Percentiles rank a stretch among this genome's conserved stretches.
These are phyloP conservation scores for Conidiobolus incongruus DNA, from an alignment of 371 early-diverging fungal species.

Conservation along the genomic window DNA sequence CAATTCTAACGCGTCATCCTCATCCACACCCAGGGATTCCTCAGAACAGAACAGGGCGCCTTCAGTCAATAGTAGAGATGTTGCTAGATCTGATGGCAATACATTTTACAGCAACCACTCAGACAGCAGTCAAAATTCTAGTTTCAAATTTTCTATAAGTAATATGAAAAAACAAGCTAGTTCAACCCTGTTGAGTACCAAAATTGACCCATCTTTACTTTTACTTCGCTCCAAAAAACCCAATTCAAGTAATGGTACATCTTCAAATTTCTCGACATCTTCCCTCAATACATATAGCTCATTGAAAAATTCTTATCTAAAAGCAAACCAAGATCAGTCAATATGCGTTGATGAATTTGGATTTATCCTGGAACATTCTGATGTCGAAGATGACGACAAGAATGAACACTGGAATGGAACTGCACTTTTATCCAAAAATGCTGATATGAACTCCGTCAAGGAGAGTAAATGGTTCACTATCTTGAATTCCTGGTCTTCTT, in stretches of 20 bases:
- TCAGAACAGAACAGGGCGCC: neutral
- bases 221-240: too few species aligned
- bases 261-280: neutral
- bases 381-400: constrained; percentile 12
- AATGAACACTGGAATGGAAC: too few species aligned
- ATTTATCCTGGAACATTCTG: constrained; percentile 18
- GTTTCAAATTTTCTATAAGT: neutral
- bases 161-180: neutral
- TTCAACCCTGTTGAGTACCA: neutral
- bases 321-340: neutral
- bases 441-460: neutral
- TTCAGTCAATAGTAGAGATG: neutral
- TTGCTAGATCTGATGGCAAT: neutral
- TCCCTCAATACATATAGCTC: neutral
- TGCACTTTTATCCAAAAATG: too few species aligned
- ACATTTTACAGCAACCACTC: neutral
- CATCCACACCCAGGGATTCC: neutral
- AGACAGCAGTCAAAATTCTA: neutral
- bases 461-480: constrained; percentile 3
- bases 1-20: too few species aligned
- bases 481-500: neutral
- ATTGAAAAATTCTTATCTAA: neutral
- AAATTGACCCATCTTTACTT: constrained; percentile 1
- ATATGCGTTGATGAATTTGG: constrained; percentile 16
- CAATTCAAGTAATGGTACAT: neutral